These are phyloP conservation scores for Sisymbrium altissimum DNA, from an alignment of 345 rosid genomes.

Conservation along the genomic window DNA sequence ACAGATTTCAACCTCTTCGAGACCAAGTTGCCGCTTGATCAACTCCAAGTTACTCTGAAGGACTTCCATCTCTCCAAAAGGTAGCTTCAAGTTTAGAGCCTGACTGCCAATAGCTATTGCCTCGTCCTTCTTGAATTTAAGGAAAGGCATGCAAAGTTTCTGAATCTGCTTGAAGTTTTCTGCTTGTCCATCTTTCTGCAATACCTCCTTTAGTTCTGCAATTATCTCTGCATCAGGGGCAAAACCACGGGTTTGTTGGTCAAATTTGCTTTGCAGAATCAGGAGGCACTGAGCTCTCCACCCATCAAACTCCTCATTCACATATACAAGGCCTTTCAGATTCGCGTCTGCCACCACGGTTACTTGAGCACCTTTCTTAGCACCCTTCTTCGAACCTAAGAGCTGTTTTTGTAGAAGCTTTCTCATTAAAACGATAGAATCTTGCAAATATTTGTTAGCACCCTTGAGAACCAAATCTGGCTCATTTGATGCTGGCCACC, in stretches of 20 bases:
- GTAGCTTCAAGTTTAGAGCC: constrained; percentile 72
- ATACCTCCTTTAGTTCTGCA: constrained; percentile 54
- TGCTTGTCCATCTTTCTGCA: constrained; percentile 58
- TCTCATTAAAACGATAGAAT: constrained; percentile 70
- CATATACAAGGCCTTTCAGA: constrained; percentile 61
- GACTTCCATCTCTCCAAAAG: constrained; percentile 86
- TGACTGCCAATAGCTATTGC: constrained; percentile 60
- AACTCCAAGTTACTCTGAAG: constrained; percentile 68
- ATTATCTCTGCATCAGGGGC: constrained; percentile 65
- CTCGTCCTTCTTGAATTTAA: constrained; percentile 86
- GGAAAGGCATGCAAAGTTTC: constrained; percentile 84
- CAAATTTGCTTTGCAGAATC: constrained; percentile 62
- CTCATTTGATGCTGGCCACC: constrained; percentile 77
- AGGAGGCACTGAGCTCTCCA: constrained; percentile 85
- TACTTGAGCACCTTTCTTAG: constrained; percentile 62
- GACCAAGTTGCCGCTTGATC: constrained; percentile 74
- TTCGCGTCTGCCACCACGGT: constrained; percentile 45
- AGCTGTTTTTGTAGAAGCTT: constrained; percentile 75
- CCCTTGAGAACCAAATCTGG: constrained; percentile 77
- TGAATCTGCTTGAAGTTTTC: constrained; percentile 61
- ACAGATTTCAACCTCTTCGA: constrained; percentile 59
- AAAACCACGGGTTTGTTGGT: constrained; percentile 41
- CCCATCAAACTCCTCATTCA: constrained; percentile 76
- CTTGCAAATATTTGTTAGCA: constrained; percentile 91
- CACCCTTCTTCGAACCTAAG: constrained; percentile 63